phyloP scores from a whole-genome alignment of 139 green algal genomes.

The Tetradesmus lagerheimii region DNA sequence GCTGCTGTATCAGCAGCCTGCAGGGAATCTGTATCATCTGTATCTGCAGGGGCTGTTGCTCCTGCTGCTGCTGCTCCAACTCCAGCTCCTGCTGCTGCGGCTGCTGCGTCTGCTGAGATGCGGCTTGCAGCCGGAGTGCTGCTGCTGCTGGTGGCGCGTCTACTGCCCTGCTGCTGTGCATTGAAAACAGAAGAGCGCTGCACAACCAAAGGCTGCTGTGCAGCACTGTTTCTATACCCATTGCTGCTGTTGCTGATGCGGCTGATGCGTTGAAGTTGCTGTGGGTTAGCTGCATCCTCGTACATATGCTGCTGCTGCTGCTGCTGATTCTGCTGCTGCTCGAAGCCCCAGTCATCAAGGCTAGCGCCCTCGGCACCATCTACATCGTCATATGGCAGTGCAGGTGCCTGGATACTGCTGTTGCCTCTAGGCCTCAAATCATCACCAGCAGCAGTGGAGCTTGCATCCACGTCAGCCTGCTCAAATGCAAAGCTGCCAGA shows the following conservation, averaged over 20 bases:
- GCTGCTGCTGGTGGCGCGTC: not conserved
- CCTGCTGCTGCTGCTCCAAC: not conserved
- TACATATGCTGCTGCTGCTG: not conserved
- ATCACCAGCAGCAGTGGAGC: too few species aligned
- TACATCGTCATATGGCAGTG: not conserved
- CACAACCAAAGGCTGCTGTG: too few species aligned
- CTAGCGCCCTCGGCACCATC: not conserved
- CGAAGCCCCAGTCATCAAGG: not conserved
- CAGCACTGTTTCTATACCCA: not conserved
- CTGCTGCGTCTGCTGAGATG: not conserved
- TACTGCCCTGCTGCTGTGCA: not conserved
- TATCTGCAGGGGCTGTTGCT: not conserved
- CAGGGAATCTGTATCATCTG: not conserved
- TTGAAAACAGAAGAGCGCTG: not conserved
- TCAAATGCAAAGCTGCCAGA: too few species aligned
- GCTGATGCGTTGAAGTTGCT: not conserved
- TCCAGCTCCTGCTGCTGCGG: conserved; percentile 8
- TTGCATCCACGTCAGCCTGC: too few species aligned
- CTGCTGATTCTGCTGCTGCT: not conserved
- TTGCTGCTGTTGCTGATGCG: conserved; percentile 11
- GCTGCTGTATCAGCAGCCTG: not conserved
- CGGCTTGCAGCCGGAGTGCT: not conserved
- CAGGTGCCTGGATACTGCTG: not conserved
- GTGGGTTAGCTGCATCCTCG: not conserved
- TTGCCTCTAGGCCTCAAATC: too few species aligned